Base-by-base conservation (phyloP, 2,329 filamentous ascomycete genomes). In the Claviceps lovelessii region DNA sequence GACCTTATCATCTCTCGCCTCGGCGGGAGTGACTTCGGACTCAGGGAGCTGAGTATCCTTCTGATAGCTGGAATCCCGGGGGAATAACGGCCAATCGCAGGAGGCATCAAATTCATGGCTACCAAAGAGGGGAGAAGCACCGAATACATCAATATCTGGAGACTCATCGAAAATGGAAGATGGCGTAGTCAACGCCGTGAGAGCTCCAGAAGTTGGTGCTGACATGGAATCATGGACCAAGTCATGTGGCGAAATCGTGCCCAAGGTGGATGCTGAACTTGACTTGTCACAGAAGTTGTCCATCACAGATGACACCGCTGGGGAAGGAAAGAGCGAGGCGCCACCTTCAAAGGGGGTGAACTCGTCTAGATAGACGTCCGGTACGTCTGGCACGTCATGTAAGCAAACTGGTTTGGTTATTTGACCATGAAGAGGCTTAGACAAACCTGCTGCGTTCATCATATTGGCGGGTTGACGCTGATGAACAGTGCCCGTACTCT, bases 151-250 rank as follows among this genome's bases (percentile, higher is more conserved):
- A 64, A 85, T 83, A 56, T 82, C 85, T 11, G 88, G 88, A 53
- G 88, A 94, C 63, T 84, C 86, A 65, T 86, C 79, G 63, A 82
- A 84, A 7, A 6, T n/a, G 55, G 82, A 76, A n/a, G 86, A 88
- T 48, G 90, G 90, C 57, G 90, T 93, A 55, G 89, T 95, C 69
- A 95, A 66, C 59, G 89, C 83, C 41, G 90, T 95, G 65, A 93
- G 82, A 39, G 87, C 83, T 49, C 84, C 78, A 2, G 90, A 95
- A 65, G 88, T 88, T 35, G 90, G 90, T 42, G 88, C 82, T 58
- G 88, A 94, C 65, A 81, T 75, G 64, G 82, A 81, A 63, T 87
- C 81, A 61, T 82, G 80, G 61, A 85, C 72, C 60, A 95, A 76
- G 64, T 95, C 89, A 69, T 87, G 84, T 23, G 90, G 90, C 58